Conservation (phyloP, 139 green algal species). For the Chlorokybus atmophyticus region DNA sequence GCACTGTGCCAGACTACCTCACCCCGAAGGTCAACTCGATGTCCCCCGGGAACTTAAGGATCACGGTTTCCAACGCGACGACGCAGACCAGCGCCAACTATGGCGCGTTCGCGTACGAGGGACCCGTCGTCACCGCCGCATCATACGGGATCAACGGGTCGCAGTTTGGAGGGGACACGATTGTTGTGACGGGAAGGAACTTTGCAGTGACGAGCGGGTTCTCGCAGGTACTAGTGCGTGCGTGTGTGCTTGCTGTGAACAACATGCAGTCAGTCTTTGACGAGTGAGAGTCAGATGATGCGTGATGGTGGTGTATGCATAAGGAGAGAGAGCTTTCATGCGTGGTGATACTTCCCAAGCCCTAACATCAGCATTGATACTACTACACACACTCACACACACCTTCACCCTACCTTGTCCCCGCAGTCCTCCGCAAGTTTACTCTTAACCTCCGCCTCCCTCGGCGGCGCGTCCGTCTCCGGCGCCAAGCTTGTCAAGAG, state of each 20-base stretch:
- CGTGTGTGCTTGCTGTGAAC: too few species aligned
- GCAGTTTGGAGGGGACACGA: slow-evolving; percentile 6
- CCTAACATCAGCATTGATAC: too few species aligned
- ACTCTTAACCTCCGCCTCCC: background rate
- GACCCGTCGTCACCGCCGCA: background rate
- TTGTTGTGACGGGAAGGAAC: slow-evolving; percentile 4
- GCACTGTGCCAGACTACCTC: background rate
- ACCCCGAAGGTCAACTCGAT: background rate
- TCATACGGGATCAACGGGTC: slow-evolving; percentile 7
- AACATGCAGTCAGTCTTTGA: too few species aligned
- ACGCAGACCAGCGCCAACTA: slow-evolving; percentile 1
- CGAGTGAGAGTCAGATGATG: too few species aligned
- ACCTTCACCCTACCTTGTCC: too few species aligned
- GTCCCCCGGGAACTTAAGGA: background rate
- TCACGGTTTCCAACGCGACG: background rate
- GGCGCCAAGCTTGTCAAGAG: background rate
- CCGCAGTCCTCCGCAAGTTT: too few species aligned
- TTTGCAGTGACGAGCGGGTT: too few species aligned
- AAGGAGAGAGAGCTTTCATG: too few species aligned
- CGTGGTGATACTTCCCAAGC: too few species aligned
- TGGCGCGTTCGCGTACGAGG: slow-evolving; percentile 6
- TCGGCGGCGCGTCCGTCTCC: background rate
- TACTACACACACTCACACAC: too few species aligned
- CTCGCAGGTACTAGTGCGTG: too few species aligned
- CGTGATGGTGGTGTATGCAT: too few species aligned